Evolutionary conservation across 345 rosid genomes (phyloP).

Genomic region (Citropsis articulata): DNA sequence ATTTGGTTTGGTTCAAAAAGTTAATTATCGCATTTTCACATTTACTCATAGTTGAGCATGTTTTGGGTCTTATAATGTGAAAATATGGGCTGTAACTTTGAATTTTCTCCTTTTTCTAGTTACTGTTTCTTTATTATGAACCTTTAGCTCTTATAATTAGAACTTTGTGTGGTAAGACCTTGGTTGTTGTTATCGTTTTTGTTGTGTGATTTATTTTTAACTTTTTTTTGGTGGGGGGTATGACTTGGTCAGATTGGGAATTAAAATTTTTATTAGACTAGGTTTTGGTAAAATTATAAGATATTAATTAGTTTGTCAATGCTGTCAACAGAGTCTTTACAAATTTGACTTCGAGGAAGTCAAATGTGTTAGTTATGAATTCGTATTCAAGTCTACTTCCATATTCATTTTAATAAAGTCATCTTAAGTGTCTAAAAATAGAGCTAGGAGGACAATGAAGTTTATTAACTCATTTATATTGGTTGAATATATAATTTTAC

Average conservation of each 20-base stretch:
- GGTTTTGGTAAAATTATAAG: not conserved
- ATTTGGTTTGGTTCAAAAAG: too few relatives aligned
- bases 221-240: not conserved
- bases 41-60: too few relatives aligned
- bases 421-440: not conserved
- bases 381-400: not conserved
- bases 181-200: too few relatives aligned
- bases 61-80: too few relatives aligned
- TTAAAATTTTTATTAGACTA: not conserved
- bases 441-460: not conserved
- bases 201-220: too few relatives aligned
- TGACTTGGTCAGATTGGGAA: not conserved
- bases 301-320: not conserved
- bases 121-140: too few relatives aligned
- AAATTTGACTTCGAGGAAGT: not conserved
- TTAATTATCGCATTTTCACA: too few relatives aligned
- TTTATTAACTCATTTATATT: not conserved
- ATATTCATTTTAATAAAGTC: not conserved
- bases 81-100: not conserved
- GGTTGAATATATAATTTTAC: not conserved
- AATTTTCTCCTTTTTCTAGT: too few relatives aligned
- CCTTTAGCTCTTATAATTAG: too few relatives aligned
- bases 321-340: not conserved
- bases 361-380: not conserved
- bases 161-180: too few relatives aligned